Conservation (phyloP, 495 filamentous ascomycete species). For the Astrothelium subdiscretum region DNA sequence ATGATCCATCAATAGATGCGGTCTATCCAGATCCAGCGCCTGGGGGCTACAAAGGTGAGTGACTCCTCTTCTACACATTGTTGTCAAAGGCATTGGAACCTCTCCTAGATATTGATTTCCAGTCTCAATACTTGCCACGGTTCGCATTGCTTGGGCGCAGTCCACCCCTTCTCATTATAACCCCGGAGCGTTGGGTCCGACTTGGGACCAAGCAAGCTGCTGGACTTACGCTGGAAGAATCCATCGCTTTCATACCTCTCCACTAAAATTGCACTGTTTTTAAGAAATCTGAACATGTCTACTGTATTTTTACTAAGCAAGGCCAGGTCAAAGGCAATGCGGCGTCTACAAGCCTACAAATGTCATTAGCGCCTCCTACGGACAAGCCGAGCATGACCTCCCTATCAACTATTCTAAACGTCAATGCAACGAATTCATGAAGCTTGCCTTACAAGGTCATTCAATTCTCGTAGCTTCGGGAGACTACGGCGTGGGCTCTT, state of each 20-base stretch:
- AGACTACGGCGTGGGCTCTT: constrained; percentile 8
- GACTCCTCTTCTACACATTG: too few relatives aligned
- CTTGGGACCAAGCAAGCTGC: too few relatives aligned
- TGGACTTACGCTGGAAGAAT: too few relatives aligned
- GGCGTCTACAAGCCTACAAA: constrained; percentile 11
- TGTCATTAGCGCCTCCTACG: constrained; percentile 12
- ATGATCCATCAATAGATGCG: constrained; percentile 10
- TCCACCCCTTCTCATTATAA: too few relatives aligned
- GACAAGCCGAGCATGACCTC: constrained; percentile 1
- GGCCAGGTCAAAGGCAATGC: constrained; percentile 4
- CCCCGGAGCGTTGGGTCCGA: too few relatives aligned
- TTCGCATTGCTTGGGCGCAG: too few relatives aligned
- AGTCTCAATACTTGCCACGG: too few relatives aligned
- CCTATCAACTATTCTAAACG: constrained; percentile 10
- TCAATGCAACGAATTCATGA: constrained; percentile 10
- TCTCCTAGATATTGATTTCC: too few relatives aligned
- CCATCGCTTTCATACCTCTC: neutral
- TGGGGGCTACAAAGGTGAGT: constrained; percentile 10
- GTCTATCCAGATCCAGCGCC: constrained; percentile 9
- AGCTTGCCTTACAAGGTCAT: constrained; percentile 10
- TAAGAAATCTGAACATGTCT: neutral
- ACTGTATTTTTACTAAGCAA: neutral
- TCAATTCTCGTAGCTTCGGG: constrained; percentile 7
- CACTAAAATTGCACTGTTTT: neutral
- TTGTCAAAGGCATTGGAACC: too few relatives aligned